Evolutionary conservation across 192 early-diverging fungal genomes (phyloP).

Genomic region (Entomortierella lignicola): DNA sequence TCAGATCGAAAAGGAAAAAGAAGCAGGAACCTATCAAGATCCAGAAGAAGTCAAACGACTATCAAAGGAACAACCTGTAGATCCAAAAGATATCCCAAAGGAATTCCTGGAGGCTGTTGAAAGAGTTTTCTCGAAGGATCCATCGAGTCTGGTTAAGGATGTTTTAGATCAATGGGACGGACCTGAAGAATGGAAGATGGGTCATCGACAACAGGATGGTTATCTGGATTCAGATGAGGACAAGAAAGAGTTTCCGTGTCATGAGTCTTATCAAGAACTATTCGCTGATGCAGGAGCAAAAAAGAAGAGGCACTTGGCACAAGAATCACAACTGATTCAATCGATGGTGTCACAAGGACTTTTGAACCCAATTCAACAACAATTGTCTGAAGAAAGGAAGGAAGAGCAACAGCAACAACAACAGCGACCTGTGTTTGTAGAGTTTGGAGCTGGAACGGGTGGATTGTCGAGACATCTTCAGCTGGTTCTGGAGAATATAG

Average conservation of each 20-base stretch:
- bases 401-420: background rate
- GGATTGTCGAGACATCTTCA: conserved; percentile 47
- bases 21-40: conserved; percentile 22
- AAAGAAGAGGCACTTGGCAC: conserved; percentile 47
- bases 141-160: conserved; percentile 7
- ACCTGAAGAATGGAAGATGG: conserved; percentile 44
- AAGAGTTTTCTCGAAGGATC: conserved; percentile 24
- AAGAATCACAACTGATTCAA: conserved; percentile 48
- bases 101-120: conserved; percentile 23
- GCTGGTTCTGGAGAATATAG: conserved; percentile 33
- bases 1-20: conserved; percentile 22
- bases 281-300: conserved; percentile 45
- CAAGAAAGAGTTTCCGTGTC: conserved; percentile 29
- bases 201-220: background rate
- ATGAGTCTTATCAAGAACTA: conserved; percentile 24
- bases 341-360: conserved; percentile 22
- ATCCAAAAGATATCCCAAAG: conserved; percentile 43
- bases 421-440: conserved; percentile 30
- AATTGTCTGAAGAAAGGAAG: background rate
- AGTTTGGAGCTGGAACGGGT: conserved; percentile 52
- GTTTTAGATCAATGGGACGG: conserved; percentile 34
- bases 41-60: conserved; percentile 28
- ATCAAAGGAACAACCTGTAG: conserved; percentile 33
- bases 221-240: background rate
- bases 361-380: conserved; percentile 9